Percentiles rank a stretch among this genome's conserved stretches.
phyloP scores from a whole-genome alignment of 306 rosid genomes.

The Luffa aegyptiaca region DNA sequence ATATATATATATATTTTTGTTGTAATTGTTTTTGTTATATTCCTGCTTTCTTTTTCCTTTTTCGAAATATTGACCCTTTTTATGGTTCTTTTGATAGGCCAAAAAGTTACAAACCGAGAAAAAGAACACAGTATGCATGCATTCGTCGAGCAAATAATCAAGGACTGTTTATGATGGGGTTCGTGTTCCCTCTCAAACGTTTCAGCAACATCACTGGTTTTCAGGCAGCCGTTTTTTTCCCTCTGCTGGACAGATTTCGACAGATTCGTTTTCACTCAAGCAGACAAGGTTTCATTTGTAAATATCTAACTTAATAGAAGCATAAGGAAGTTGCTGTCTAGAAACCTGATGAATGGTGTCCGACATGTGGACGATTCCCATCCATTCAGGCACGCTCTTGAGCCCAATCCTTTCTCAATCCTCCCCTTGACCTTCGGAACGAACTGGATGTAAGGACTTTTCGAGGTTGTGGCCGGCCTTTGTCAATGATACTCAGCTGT shows the following conservation, averaged over 20 bases:
- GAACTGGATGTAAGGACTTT: slow-evolving; percentile 57
- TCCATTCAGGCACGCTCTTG: slow-evolving; percentile 34
- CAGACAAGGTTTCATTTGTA: slow-evolving; percentile 70
- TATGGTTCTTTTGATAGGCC: not conserved
- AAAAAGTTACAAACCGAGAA: not conserved
- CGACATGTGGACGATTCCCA: slow-evolving; percentile 28
- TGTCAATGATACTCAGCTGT: slow-evolving; percentile 17
- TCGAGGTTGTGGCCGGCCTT: slow-evolving; percentile 48
- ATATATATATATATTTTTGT: not conserved
- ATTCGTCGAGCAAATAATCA: not conserved
- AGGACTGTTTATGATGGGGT: not conserved
- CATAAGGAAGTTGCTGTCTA: slow-evolving; percentile 46
- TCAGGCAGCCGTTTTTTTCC: not conserved
- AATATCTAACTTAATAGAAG: slow-evolving; percentile 72
- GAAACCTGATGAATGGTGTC: slow-evolving; percentile 37
- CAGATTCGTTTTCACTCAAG: slow-evolving; percentile 4
- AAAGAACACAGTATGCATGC: not conserved
- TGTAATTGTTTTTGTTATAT: not conserved
- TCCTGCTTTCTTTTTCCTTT: not conserved
- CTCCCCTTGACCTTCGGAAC: slow-evolving; percentile 28
- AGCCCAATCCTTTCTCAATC: slow-evolving; percentile 38
- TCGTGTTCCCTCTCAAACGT: not conserved
- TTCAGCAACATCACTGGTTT: not conserved
- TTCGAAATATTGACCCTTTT: not conserved
- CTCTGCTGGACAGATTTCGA: not conserved